phyloP scores from a whole-genome alignment of 306 rosid species.

The Glycine tomentella region DNA sequence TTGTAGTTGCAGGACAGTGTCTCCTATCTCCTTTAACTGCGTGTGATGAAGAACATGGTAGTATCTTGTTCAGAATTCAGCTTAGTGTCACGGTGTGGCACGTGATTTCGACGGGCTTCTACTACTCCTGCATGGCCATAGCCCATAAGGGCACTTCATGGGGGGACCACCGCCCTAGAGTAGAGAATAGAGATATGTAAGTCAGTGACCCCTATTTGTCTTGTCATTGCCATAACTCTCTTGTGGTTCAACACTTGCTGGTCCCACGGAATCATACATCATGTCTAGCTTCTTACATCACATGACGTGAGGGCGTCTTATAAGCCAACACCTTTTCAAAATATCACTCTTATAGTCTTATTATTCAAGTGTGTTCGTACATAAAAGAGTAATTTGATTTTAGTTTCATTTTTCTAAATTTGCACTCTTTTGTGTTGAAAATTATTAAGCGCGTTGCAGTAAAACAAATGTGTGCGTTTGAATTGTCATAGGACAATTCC shows the following conservation, averaged over 20 bases:
- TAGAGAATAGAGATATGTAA: neutral
- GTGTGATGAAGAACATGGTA: neutral
- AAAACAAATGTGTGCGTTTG: no score
- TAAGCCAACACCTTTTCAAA: neutral
- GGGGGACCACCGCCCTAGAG: neutral
- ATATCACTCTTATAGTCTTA: neutral
- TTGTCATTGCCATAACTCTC: conserved; percentile 25
- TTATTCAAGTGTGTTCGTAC: neutral
- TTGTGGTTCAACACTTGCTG: conserved; percentile 16
- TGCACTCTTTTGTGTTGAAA: no score
- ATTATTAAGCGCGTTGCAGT: no score
- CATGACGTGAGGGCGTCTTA: neutral
- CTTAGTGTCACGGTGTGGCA: conserved; percentile 4
- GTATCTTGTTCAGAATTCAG: neutral
- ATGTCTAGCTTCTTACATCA: conserved; percentile 10
- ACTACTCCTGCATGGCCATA: neutral
- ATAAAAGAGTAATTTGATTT: neutral
- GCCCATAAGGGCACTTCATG: neutral
- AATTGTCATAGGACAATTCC: no score
- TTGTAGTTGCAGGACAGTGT: conserved; percentile 1
- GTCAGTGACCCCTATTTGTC: neutral
- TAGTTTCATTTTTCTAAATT: no score
- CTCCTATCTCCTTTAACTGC: neutral
- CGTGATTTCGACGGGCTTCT: conserved; percentile 41
- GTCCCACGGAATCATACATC: conserved; percentile 18